Evolutionary conservation across 2,329 filamentous ascomycete genomes (phyloP).

Genomic region (Penicillium sp.): DNA sequence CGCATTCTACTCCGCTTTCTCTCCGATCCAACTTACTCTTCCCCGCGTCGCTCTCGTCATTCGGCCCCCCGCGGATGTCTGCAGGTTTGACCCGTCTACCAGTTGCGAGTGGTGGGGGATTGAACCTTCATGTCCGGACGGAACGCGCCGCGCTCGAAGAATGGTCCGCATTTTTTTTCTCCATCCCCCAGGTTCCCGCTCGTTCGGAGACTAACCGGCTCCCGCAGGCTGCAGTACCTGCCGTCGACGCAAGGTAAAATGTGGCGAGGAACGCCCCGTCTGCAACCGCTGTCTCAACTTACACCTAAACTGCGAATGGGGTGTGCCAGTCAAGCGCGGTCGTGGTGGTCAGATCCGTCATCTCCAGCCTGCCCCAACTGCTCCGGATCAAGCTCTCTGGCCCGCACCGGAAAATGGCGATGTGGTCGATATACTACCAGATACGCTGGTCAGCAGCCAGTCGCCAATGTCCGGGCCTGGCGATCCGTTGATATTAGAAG

Average conservation of each 20-base stretch:
- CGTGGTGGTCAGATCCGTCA: constrained; percentile 22
- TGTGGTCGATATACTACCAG: constrained; percentile 10
- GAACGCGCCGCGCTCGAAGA: constrained; percentile 42
- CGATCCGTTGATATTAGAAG: constrained; percentile 13
- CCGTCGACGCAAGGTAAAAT: constrained; percentile 38
- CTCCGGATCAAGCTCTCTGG: constrained; percentile 1
- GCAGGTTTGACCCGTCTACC: constrained; percentile 6
- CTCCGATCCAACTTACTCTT: constrained; percentile 6
- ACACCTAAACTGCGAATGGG: constrained; percentile 37
- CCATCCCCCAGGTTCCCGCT: constrained; percentile 3
- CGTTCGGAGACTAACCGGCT: constrained; percentile 2
- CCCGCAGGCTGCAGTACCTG: constrained; percentile 40
- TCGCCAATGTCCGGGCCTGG: constrained; percentile 21
- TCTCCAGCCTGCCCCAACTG: neutral
- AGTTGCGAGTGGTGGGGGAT: constrained; percentile 12
- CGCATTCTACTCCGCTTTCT: neutral
- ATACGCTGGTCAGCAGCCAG: constrained; percentile 11
- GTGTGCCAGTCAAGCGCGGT: constrained; percentile 29
- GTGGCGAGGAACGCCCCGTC: constrained; percentile 35
- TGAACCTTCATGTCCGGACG: constrained; percentile 33
- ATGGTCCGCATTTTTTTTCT: constrained; percentile 26
- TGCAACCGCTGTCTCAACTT: constrained; percentile 35
- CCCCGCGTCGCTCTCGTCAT: neutral
- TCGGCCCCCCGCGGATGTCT: constrained; percentile 14
- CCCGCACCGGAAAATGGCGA: constrained; percentile 6